Conservation (phyloP, 2,329 filamentous ascomycete species). For the Cadophora luteo-olivacea region DNA sequence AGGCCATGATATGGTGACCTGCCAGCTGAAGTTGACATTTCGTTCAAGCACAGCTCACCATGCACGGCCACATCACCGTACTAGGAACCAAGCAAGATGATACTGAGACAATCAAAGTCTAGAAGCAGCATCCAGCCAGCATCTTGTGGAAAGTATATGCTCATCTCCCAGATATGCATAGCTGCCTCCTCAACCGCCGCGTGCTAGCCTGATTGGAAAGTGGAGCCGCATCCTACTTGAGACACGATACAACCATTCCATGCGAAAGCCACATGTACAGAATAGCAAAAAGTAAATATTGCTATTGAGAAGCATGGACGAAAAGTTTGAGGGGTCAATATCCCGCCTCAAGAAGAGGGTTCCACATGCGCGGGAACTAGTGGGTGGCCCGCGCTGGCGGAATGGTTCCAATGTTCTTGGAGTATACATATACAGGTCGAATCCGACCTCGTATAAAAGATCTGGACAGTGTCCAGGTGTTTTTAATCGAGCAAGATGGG, state of each 20-base stretch:
- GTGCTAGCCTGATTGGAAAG: background rate
- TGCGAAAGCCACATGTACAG: background rate
- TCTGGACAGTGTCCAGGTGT: too few relatives aligned
- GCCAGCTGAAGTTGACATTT: background rate
- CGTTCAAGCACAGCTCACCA: background rate
- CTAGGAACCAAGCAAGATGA: background rate
- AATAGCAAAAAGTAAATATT: constrained; percentile 2
- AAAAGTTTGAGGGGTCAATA: background rate
- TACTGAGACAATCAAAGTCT: background rate
- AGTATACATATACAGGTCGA: background rate
- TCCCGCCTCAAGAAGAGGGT: background rate
- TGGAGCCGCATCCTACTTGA: background rate
- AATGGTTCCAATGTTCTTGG: background rate
- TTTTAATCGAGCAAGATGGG: background rate
- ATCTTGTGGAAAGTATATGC: background rate
- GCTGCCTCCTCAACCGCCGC: background rate
- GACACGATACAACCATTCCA: background rate
- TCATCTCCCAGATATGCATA: background rate
- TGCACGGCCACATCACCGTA: background rate
- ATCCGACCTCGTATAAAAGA: background rate
- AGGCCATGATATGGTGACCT: background rate
- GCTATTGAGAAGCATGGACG: constrained; percentile 4
- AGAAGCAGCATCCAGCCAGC: background rate
- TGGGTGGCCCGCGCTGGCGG: background rate
- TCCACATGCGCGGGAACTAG: constrained; percentile 4